Base-by-base conservation (phyloP, 169 alveolate genomes). In the Cryptosporidium tyzzeri region DNA sequence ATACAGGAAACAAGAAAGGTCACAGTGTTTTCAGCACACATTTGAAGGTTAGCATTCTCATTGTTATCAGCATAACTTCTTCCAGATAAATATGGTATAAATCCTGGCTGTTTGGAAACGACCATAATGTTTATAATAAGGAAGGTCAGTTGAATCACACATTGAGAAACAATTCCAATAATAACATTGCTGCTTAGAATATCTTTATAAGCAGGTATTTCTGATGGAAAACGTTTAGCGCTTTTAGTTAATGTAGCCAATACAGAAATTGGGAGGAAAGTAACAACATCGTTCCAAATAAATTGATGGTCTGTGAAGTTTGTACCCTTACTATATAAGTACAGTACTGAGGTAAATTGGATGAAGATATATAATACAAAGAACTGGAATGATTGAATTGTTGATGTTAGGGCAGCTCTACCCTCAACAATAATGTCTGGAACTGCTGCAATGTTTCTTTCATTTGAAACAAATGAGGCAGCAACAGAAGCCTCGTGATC, bases 241-340 rank as follows among this genome's bases (percentile, higher is more conserved):
- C 75, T 80, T 31, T 37, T 59, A 1, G 89, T 80, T 12, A 80
- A 50, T 18, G 89, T 65, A 9, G 89, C 89, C 35, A 50, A 44
- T 26, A 80, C 62, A 16, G 89, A 80, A 37, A 80, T 62, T 61
- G 89, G 75, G 6, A 80, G 75, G 39, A 80, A 80, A 14, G 75
- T 31, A 14, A 80, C 51, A 8, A 80, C 31, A 44, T 80, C 89
- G 21, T 59, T 58, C 89, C 89, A 80, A 12, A 80, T 80, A 35
- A 26, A 80, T 80, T 80, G 89, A 26, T 80, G 89, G 29, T 80
- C 89, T 7, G 89, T 80, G 31, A 80, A 80, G 53, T 80, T 80
- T 7, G 89, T 80, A 1, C 89, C 89, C 44, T 65, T 80, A 26
- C 80, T 62, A 48, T 80, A 62, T 62, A 80, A 37, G 26, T 61